Base-by-base conservation (phyloP, 495 filamentous ascomycete species). In the Thermothielavioides terrestris region DNA sequence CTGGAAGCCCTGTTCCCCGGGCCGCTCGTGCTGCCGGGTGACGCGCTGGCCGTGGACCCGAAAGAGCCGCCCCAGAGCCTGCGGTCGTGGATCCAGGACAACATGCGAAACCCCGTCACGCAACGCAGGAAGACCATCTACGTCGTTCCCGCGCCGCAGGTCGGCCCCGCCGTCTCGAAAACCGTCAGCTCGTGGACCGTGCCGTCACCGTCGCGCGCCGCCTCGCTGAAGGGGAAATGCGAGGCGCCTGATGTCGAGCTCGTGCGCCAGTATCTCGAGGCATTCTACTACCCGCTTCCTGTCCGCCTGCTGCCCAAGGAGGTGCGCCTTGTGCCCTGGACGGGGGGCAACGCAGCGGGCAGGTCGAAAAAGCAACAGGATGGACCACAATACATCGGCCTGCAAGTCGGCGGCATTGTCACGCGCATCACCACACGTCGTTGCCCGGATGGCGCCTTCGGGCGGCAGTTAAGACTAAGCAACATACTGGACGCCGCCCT, bases 401-500 rank as follows among this genome's bases (percentile, higher is more conserved):
- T 82, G 20, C 45, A 59, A 4, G 54, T 63, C 20, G 60, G 58
- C 15, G 57, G 52, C 25, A 12, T 66, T 21, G 59, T 58, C 35
- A 71, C 76, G 18, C 73, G 79, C 12, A 77, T 86, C 53, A 76
- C 79, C 9, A 65, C 62, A 7, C 77, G 82, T 1, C 54, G 67
- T 5, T 69, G 67, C 2, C 74, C 73, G 2, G 73, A 82, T 42
- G 56, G 60, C 0, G 32, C 63, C 10, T 85, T 75, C 51, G 14
- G 58, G 11, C 58, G 62, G 12, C 81, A 86, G 54, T 56, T 86
- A 2, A 81, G 83, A 54, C 68, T 86, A 2, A 66, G 79, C 54
- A 81, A 86, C 57, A 64, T 86, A 9, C 71, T 86, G 0, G 82
- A 86, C 53, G 74, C 67, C 0, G 75, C 74, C 4, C 76, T 81